Conservation (phyloP, 331 rosid genomes). For the Malus hybrid region DNA sequence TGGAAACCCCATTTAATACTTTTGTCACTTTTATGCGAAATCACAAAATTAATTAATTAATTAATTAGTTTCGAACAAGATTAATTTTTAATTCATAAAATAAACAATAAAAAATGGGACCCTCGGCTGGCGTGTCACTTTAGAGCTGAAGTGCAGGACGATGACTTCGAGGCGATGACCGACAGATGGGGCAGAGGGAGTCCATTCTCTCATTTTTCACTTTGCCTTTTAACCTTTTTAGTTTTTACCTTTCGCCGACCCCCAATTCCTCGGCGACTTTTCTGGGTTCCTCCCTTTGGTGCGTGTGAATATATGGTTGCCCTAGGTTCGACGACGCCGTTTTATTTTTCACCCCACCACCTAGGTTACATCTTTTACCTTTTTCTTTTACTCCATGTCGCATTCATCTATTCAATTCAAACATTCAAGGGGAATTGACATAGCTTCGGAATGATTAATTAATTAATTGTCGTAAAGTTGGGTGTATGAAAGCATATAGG, state of each 20-base stretch:
- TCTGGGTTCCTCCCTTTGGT: neutral
- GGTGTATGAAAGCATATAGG: neutral
- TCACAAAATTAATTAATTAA: neutral
- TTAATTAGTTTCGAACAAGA: no score
- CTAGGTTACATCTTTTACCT: neutral
- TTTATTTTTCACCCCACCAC: neutral
- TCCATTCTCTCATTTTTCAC: conserved; percentile 29
- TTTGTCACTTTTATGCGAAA: conserved; percentile 13
- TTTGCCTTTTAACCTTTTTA: neutral
- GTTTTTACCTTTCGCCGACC: conserved; percentile 17
- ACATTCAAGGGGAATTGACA: no score
- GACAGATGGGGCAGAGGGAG: conserved; percentile 51
- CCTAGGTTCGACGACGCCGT: neutral
- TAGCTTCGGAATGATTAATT: no score
- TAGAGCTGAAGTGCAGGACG: conserved; percentile 29
- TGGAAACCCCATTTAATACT: conserved; percentile 48
- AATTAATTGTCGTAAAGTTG: no score
- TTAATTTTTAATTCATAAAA: no score
- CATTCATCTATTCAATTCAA: neutral
- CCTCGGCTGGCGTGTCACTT: conserved; percentile 59
- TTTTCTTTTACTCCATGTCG: neutral
- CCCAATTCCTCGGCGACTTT: neutral
- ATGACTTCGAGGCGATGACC: conserved; percentile 62
- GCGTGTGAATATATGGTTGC: neutral
- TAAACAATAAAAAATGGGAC: conserved; percentile 1